Conservation (phyloP, 495 filamentous ascomycete species). For the Aspergillus campestris region DNA sequence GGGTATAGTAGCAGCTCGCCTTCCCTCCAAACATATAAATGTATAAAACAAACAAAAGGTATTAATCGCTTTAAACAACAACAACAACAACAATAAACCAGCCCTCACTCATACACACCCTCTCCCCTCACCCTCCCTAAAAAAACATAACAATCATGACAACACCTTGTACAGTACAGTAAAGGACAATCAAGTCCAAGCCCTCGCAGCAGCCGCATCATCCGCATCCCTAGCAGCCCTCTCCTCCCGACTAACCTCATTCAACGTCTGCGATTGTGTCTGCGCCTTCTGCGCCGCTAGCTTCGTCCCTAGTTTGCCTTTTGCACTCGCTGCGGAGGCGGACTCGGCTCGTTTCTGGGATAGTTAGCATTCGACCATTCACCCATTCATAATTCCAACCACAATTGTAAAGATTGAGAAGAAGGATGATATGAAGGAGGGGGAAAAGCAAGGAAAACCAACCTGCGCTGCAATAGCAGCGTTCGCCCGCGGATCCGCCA, state of each 20-base stretch:
- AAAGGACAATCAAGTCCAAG: constrained; percentile 37
- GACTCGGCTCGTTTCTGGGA: constrained; percentile 34
- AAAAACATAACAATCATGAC: not conserved
- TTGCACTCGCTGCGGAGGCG: constrained; percentile 9
- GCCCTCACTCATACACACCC: no score
- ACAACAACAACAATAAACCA: not conserved
- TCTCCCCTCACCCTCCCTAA: no score
- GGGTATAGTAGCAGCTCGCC: no score
- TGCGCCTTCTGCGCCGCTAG: constrained; percentile 58
- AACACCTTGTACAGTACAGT: not conserved
- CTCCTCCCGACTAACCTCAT: constrained; percentile 47
- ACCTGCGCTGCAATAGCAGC: constrained; percentile 67
- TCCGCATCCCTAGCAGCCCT: constrained; percentile 51
- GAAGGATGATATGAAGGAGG: not conserved
- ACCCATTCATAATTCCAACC: not conserved
- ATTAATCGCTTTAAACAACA: no score
- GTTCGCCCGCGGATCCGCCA: constrained; percentile 33
- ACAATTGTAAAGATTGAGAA: not conserved
- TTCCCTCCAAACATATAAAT: not conserved
- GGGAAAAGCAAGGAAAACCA: not conserved
- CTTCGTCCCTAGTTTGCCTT: constrained; percentile 53
- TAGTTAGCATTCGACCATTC: not conserved
- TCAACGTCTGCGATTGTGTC: constrained; percentile 51
- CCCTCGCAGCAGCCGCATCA: constrained; percentile 37
- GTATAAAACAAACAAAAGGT: not conserved